These are phyloP conservation scores for Blepharisma stoltei DNA, from an alignment of 73 alveolate species.

Conservation along the genomic window DNA sequence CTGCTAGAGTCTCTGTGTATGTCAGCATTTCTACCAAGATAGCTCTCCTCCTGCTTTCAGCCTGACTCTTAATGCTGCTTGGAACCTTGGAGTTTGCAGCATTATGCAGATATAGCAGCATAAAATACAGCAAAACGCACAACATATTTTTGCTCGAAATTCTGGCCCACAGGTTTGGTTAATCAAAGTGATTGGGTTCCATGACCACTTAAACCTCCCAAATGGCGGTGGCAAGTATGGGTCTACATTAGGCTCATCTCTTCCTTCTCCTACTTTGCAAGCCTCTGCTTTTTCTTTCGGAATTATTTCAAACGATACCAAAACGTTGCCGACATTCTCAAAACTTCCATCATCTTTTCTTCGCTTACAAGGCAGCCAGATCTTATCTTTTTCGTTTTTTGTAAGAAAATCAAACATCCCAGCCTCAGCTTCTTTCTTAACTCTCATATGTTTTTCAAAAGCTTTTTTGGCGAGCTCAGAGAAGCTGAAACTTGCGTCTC, in stretches of 20 bases:
- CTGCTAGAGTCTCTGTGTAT: too few relatives aligned
- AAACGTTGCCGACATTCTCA: constrained; percentile 75
- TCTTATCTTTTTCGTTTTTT: constrained; percentile 64
- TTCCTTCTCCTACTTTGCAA: constrained; percentile 88
- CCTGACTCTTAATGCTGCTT: too few relatives aligned
- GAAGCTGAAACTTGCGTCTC: constrained; percentile 59
- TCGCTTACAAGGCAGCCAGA: constrained; percentile 75
- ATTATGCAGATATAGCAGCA: constrained; percentile 34
- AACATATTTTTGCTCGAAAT: constrained; percentile 71
- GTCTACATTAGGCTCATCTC: constrained; percentile 94
- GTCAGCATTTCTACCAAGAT: too few relatives aligned
- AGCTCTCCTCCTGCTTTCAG: too few relatives aligned
- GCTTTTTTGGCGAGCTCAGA: constrained; percentile 39
- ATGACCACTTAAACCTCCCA: constrained; percentile 89
- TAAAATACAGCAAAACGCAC: constrained; percentile 60
- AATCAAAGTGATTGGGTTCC: constrained; percentile 90
- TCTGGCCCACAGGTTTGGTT: constrained; percentile 87
- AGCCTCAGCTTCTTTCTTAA: constrained; percentile 33
- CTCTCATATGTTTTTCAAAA: constrained; percentile 49
- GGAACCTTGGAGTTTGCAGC: too few relatives aligned
- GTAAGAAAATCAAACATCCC: constrained; percentile 29
- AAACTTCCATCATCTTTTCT: constrained; percentile 61
- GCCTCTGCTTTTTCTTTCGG: constrained; percentile 77
- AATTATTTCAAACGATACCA: constrained; percentile 76
- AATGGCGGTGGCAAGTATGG: constrained; percentile 96